Evolutionary conservation across 805 yeast species (phyloP).

Genomic region (Cyberlindnera maritima): DNA sequence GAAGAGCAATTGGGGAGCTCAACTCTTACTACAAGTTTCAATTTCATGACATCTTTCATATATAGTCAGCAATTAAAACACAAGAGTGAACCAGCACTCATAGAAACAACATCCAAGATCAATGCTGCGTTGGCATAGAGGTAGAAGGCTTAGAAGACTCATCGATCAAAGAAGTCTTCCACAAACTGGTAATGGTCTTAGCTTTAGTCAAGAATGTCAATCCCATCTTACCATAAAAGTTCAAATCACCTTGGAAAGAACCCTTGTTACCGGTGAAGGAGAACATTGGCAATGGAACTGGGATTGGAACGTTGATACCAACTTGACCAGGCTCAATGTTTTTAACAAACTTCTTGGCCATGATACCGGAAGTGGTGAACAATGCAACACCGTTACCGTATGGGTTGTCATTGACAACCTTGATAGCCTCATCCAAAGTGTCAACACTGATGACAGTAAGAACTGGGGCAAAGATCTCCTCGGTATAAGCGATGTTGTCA

Average conservation of each 20-base stretch:
- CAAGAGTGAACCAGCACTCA: neutral
- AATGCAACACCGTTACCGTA: slow-evolving; percentile 74
- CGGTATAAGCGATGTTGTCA: slow-evolving; percentile 65
- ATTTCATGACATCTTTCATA: too few relatives aligned
- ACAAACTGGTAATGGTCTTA: slow-evolving; percentile 68
- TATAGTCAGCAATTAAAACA: too few relatives aligned
- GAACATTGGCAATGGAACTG: slow-evolving; percentile 80
- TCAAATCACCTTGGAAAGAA: slow-evolving; percentile 74
- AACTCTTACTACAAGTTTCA: too few relatives aligned
- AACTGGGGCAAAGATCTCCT: slow-evolving; percentile 77
- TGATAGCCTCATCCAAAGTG: slow-evolving; percentile 70
- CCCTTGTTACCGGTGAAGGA: slow-evolving; percentile 76
- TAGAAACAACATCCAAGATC: neutral
- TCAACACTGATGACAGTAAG: slow-evolving; percentile 59
- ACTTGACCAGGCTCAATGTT: slow-evolving; percentile 73
- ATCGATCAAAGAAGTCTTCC: slow-evolving; percentile 55
- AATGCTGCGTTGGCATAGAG: slow-evolving; percentile 65
- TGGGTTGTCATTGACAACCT: slow-evolving; percentile 53
- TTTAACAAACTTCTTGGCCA: slow-evolving; percentile 68
- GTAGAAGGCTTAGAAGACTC: slow-evolving; percentile 53
- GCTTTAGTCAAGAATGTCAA: slow-evolving; percentile 68
- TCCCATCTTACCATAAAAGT: slow-evolving; percentile 79
- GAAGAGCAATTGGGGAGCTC: too few relatives aligned
- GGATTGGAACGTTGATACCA: slow-evolving; percentile 76
- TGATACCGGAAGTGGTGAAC: slow-evolving; percentile 66